Percentiles rank a stretch among this genome's conserved stretches.
These are phyloP conservation scores for Nicotiana paniculata DNA, from an alignment of 257 asterid species.

Conservation along the genomic window DNA sequence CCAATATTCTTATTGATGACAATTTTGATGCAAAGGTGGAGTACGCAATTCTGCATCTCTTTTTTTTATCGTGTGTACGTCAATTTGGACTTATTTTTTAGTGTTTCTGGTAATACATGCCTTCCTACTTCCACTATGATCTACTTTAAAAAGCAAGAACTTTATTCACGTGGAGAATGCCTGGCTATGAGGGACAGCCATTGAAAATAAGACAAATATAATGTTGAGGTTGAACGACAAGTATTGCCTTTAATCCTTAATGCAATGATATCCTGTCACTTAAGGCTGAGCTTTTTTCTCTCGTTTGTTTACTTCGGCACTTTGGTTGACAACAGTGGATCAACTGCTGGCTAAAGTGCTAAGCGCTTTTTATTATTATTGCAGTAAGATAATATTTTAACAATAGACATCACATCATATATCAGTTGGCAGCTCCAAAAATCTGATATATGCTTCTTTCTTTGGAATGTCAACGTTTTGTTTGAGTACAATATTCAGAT, in stretches of 20 bases:
- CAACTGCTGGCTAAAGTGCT: not conserved
- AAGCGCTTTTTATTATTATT: not conserved
- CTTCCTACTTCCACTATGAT: not conserved
- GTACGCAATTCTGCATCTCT: not conserved
- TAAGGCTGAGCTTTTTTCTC: not conserved
- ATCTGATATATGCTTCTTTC: not conserved
- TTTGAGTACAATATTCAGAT: not conserved
- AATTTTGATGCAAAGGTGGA: constrained; percentile 76
- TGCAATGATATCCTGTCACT: not conserved
- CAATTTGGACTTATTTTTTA: not conserved
- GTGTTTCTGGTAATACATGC: not conserved
- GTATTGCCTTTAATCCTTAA: not conserved
- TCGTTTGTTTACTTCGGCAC: not conserved
- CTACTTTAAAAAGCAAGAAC: not conserved
- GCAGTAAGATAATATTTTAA: not conserved
- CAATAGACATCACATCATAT: not conserved
- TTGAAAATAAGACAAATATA: not conserved
- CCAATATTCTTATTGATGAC: constrained; percentile 76
- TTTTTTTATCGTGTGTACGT: not conserved
- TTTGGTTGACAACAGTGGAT: not conserved
- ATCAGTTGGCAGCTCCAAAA: not conserved
- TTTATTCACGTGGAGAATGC: not conserved
- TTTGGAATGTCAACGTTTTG: not conserved
- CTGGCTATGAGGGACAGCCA: not conserved
- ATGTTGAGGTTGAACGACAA: not conserved